These are phyloP conservation scores for Paramecium sonneborni DNA, from an alignment of 73 alveolate genomes.

Conservation along the genomic window DNA sequence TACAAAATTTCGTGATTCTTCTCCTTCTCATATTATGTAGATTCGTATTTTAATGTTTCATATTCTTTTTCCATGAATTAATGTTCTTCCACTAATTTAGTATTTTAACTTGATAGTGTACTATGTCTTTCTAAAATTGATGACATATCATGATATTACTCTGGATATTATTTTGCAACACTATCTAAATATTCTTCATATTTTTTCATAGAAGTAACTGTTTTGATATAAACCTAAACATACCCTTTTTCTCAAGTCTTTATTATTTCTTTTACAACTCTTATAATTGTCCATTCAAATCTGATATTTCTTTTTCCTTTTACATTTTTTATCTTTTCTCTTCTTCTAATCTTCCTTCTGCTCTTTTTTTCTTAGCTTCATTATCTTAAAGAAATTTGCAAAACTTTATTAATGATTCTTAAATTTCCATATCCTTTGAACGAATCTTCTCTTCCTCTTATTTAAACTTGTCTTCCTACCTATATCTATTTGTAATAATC, in stretches of 20 bases:
- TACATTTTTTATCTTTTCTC: conserved; percentile 60
- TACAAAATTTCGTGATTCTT: conserved; percentile 76
- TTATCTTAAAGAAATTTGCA: conserved; percentile 84
- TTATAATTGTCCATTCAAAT: neutral
- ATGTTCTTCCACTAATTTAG: conserved; percentile 71
- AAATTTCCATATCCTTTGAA: conserved; percentile 72
- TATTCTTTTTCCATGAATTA: conserved; percentile 70
- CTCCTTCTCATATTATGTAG: conserved; percentile 69
- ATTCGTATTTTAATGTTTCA: conserved; percentile 74
- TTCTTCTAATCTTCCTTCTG: conserved; percentile 73
- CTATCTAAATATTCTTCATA: conserved; percentile 86
- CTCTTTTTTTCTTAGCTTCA: conserved; percentile 82
- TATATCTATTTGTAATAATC: conserved; percentile 13
- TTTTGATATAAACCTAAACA: conserved; percentile 26
- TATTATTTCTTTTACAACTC: conserved; percentile 24
- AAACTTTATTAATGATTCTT: conserved; percentile 79
- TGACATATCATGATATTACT: conserved; percentile 80
- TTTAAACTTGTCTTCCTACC: conserved; percentile 27
- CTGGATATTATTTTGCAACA: conserved; percentile 78
- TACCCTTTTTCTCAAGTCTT: conserved; percentile 56
- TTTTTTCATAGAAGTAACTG: conserved; percentile 77
- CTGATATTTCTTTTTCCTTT: conserved; percentile 66
- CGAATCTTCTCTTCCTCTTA: conserved; percentile 81
- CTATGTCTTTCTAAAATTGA: conserved; percentile 80
- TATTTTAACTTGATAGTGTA: conserved; percentile 77